Base-by-base conservation (phyloP, 352 stramenopile species). In the Aphanomyces invadans region DNA sequence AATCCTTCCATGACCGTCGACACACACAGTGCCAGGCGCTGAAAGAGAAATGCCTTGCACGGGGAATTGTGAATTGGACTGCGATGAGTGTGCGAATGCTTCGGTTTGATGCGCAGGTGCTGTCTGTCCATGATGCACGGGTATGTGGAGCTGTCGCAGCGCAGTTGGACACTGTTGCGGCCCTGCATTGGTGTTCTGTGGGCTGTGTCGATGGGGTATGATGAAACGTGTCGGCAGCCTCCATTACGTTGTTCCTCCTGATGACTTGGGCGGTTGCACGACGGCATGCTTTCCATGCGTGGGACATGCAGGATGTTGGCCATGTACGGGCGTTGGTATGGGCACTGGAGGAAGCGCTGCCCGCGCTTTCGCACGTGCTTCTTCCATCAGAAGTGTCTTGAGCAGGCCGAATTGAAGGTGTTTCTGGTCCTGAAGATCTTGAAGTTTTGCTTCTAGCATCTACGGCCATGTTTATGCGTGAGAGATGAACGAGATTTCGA, bases 351-450 rank as follows among this genome's bases (percentile, higher is more conserved):
- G 17, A 57, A 26, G 26, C 49, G 49, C 49, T 25, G 31, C 28
- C 48, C 28, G 7, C 28, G 55, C 15, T 49, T 67, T 67, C 11
- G 28, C 28, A 7, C 59, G 32, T 15, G 59, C 59, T 67, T 67
- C 60, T 19, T 67, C 60, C 23, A 67, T 67, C 12, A 67, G 49
- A 28, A 67, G 56, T 12, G 60, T 31, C 49, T 57, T 67, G 31
- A 67, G 60, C 49, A 67, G 23, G 7, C 42, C 42, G 21, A 67
- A 67, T 57, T 67, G 60, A 23, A 59, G 19, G 23, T 67, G 60
- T 33, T 67, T 67, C n/a, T 49, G 38, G 33, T 67, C 46, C 23
- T 57, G 5, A 12, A 67, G 49, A 5, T 59, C 44, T 17, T 59
- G 21, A 11, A 67, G 45, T 48, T 67, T 42, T 15, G 4, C 32